Evolutionary conservation across 169 alveolate genomes (phyloP).

Genomic region (Babesia bovis): DNA sequence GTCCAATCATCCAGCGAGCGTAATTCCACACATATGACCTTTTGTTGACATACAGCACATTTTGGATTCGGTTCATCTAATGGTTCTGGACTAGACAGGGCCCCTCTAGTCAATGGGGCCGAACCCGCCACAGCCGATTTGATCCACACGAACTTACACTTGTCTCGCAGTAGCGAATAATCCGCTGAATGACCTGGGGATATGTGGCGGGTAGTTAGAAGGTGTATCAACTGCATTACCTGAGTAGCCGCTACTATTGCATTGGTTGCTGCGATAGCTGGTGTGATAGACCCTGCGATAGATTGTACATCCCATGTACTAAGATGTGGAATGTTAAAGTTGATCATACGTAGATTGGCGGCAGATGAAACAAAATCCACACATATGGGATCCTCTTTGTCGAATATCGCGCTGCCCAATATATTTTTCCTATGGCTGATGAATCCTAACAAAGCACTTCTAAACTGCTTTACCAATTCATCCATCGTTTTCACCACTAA

Average conservation of each 20-base stretch:
- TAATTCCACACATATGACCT: constrained; percentile 14
- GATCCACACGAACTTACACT: constrained; percentile 56
- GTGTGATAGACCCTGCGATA: constrained; percentile 96
- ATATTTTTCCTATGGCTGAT: constrained; percentile 13
- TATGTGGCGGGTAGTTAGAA: constrained; percentile 13
- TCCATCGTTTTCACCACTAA: constrained; percentile 3
- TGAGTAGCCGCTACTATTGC: constrained; percentile 92
- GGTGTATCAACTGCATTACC: constrained; percentile 83
- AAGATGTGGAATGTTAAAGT: constrained; percentile 82
- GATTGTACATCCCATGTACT: constrained; percentile 85
- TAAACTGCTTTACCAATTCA: constrained; percentile 41
- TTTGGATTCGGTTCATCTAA: constrained; percentile 54
- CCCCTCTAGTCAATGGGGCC: constrained; percentile 41
- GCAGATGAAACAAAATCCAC: constrained; percentile 90
- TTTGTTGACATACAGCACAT: constrained; percentile 48
- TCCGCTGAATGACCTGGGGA: neutral
- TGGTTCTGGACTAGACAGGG: constrained; percentile 49
- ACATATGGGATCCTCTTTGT: constrained; percentile 90
- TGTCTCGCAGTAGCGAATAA: constrained; percentile 5
- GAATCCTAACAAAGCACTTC: constrained; percentile 1
- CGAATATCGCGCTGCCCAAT: constrained; percentile 79
- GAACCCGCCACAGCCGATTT: constrained; percentile 59
- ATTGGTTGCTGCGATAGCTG: constrained; percentile 95
- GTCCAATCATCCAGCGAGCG: constrained; percentile 43
- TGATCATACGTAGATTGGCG: constrained; percentile 88